phyloP scores from a whole-genome alignment of 2,329 filamentous ascomycete species.

The Epichloe sibirici region DNA sequence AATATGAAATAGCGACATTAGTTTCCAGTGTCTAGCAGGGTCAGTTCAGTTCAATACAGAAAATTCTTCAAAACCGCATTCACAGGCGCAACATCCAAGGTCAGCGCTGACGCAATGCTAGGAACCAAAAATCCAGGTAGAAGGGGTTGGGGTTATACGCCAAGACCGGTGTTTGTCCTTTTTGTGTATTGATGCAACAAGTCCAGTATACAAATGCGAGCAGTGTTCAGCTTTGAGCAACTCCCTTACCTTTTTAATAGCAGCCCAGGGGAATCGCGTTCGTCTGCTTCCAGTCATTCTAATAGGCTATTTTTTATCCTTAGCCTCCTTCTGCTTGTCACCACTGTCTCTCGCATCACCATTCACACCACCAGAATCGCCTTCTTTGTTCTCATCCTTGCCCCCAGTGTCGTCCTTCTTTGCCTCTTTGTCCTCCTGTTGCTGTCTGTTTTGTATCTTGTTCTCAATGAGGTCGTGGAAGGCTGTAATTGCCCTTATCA shows the following conservation, averaged over 20 bases:
- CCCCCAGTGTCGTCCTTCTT: slow-evolving; percentile 60
- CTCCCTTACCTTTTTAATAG: neutral
- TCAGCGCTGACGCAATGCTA: neutral
- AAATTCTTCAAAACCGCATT: neutral
- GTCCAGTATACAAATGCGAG: neutral
- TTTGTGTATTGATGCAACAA: neutral
- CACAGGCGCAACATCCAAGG: neutral
- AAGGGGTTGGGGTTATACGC: neutral
- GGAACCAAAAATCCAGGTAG: neutral
- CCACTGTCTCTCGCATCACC: slow-evolving; percentile 35
- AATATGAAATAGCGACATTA: slow-evolving; percentile 64
- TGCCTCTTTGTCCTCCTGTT: slow-evolving; percentile 88
- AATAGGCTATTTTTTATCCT: slow-evolving; percentile 34
- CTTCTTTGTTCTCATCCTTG: slow-evolving; percentile 48
- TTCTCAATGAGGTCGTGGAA: slow-evolving; percentile 99
- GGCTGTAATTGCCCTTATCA: slow-evolving; percentile 94
- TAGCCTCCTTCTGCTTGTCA: slow-evolving; percentile 43
- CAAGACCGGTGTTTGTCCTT: neutral
- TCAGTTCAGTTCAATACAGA: neutral
- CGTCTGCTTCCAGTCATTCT: neutral
- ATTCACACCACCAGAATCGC: slow-evolving; percentile 24
- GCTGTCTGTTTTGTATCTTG: slow-evolving; percentile 98
- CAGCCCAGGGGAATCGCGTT: neutral
- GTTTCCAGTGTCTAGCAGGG: slow-evolving; percentile 25
- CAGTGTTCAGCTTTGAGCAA: neutral